Base-by-base conservation (phyloP, 768 basidiomycete species). In the Trametes gibbosa region DNA sequence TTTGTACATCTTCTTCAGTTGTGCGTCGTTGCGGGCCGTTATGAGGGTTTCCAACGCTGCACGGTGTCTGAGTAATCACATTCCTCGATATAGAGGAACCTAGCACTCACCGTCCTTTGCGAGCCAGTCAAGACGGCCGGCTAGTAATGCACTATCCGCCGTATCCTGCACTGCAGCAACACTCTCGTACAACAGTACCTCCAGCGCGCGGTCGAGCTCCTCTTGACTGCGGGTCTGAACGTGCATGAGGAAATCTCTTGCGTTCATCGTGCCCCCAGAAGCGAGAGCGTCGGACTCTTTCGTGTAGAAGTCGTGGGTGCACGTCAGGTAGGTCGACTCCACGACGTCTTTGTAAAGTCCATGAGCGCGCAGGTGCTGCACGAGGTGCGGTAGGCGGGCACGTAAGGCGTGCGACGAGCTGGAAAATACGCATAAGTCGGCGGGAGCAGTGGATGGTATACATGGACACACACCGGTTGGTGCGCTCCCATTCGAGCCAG, bases 401-500 rank as follows among this genome's bases (percentile, higher is more conserved):
- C 85, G 78, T 10, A 76, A 64, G 25, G 70, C 59, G 48, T 81
- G 77, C 27, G 64, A 65, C 29, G 71, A 63, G 50, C 81, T 82
- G 25, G n/a, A 12, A 8, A 5, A 17, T 24, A 7, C 29, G 14
- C 40, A 19, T 49, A 35, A 52, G 53, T 37, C 40, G 43, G 24
- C 1, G 27, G 14, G 6, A 14, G 10, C 35, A n/a, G 45, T 21
- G 21, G 25, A 25, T 19, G 46, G 45, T 2, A 3, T 8, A n/a
- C 32, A 35, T 19, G 63, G 66, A 53, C 56, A 75, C 79, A 50
- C 10, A 65, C 74, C 71, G 49, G 19, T 75, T 68, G 10, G 74
- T 70, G 53, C 89, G 78, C 68, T 90, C 90, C 67, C 69, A 78
- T 7, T 73, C 66, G 10, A 84, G 66, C 84, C 89, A 87, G 14